Evolutionary conservation across 257 asterid species (phyloP), one percentile per base, ranked within the genome.

Genomic region (Paraleonurus japonicus): DNA sequence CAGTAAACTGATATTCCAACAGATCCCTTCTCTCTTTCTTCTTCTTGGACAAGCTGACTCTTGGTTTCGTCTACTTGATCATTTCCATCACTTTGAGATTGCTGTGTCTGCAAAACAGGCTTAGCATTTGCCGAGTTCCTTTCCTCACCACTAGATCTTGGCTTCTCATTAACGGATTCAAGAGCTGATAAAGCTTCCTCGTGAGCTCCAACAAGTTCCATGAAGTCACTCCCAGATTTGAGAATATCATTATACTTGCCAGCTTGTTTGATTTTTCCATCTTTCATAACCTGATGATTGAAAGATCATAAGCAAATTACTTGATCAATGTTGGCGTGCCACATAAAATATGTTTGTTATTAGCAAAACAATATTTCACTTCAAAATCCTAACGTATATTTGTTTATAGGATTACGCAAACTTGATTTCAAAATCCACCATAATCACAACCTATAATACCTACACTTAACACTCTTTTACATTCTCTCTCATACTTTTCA

Each of bases 121-220:
- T 85, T 65, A 11, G 63, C 24, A 59, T 65, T 68, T 53, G 13
- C 45, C 19, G 80, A 47, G 50, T 33, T 71, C 53, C 69, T 76
- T 45, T 79, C n/a, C n/a, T n/a, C 86, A 68, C 74, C 83, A 26
- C 47, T 75, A 12, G 63, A 26, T 19, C 35, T 26, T 12, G 74
- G 59, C 61, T 67, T 85, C 15, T 32, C 72, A 58, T 70, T 78
- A 15, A 82, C 64, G 28, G 89, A 83, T 69, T 87, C 91, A 35
- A 87, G 77, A n/a, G 84, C 81, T 17, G 87, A 81, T 81, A 93
- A 80, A 60, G 96, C 98, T 79, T 87, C 91, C 81, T 78, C 80
- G 20, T 93, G 96, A 4, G 97, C 97, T 65, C 96, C 91, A 64
- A 93, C 96, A 37, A 93, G 98, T 57, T 89, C 96, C 92, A 89